These are phyloP conservation scores for Tricholomella constricta DNA, from an alignment of 768 basidiomycete species.

Conservation along the genomic window DNA sequence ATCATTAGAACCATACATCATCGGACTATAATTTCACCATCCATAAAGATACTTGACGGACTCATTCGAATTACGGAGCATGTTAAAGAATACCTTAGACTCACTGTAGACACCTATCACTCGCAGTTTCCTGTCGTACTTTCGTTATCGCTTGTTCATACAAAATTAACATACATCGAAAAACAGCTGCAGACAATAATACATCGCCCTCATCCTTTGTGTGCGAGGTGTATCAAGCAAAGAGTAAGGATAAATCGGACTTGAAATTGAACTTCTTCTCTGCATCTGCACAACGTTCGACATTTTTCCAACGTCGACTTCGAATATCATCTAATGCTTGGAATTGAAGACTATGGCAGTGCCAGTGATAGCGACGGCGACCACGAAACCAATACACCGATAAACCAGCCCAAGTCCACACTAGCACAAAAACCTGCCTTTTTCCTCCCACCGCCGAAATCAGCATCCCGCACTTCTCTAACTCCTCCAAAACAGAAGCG, in stretches of 20 bases:
- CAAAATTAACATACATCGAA: slow-evolving; percentile 1
- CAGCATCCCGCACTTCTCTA: slow-evolving; percentile 10
- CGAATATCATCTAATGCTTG: slow-evolving; percentile 53
- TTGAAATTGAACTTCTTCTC: no score
- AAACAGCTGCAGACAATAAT: slow-evolving; percentile 4
- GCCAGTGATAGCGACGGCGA: slow-evolving; percentile 62
- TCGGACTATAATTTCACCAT: slow-evolving; percentile 12
- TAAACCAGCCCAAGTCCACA: slow-evolving; percentile 4
- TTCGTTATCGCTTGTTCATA: slow-evolving; percentile 26
- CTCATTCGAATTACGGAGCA: slow-evolving; percentile 2
- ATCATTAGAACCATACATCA: slow-evolving; percentile 5
- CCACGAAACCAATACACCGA: slow-evolving; percentile 15
- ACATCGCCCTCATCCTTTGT: no score
- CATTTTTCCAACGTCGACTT: no score
- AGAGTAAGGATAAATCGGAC: no score
- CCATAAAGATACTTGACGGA: slow-evolving; percentile 13
- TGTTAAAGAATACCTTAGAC: slow-evolving; percentile 1
- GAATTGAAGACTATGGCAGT: slow-evolving; percentile 78
- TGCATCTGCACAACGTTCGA: background rate
- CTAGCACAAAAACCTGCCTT: slow-evolving; percentile 18
- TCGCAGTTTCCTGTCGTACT: background rate
- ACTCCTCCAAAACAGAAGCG: slow-evolving; percentile 42
- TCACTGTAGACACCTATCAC: background rate
- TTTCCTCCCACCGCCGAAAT: slow-evolving; percentile 30
- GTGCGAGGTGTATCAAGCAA: no score